Evolutionary conservation across 768 basidiomycete genomes (phyloP), one percentile per base, ranked within the genome.

Genomic region (Boletus tomentosulus): DNA sequence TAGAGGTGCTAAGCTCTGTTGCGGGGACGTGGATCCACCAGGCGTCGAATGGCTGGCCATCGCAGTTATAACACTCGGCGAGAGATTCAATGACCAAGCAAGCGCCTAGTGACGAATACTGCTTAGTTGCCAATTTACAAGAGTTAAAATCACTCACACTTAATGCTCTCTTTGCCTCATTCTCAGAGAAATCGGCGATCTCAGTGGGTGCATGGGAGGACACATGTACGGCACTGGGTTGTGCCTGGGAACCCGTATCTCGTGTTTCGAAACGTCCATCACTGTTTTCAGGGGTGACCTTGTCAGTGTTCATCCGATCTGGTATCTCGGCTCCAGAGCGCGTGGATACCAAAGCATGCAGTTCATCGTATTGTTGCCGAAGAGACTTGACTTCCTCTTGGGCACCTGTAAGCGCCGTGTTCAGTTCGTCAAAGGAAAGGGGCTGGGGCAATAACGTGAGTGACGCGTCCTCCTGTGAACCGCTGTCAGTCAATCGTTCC

Each of bases 351-450:
- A 61, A 30, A 2, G 42, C 38, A 6, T 51, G 57, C 4, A 69
- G 66, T n/a, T 55, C 50, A 9, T 67, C 67, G 44, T 69, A 69
- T 51, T 55, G 55, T 27, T 46, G 57, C 13, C 63, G 67, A 24
- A 69, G 67, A 8, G 59, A 39, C 28, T 35, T 42, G 12, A 71
- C 64, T 48, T 69, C 69, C 16, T 60, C 58, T 1, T 58, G 60
- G 1, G 65, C 65, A 43, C 38, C 51, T 12, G 53, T 55, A 28
- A 69, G 60, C 1, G 63, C 68, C 13, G 49, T 33, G 12, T 67
- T 66, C 53, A 69, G 10, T 6, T 69, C 54, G 11, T 65, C 59
- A 10, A 71, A 58, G 4, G 61, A 65, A 43, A 71, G 57, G 0
- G 57, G 61, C 22, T 52, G 56, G 11, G 48, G 47, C 9, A 48